phyloP scores from a whole-genome alignment of 352 stramenopile species.

The Blastocystis sp. region DNA sequence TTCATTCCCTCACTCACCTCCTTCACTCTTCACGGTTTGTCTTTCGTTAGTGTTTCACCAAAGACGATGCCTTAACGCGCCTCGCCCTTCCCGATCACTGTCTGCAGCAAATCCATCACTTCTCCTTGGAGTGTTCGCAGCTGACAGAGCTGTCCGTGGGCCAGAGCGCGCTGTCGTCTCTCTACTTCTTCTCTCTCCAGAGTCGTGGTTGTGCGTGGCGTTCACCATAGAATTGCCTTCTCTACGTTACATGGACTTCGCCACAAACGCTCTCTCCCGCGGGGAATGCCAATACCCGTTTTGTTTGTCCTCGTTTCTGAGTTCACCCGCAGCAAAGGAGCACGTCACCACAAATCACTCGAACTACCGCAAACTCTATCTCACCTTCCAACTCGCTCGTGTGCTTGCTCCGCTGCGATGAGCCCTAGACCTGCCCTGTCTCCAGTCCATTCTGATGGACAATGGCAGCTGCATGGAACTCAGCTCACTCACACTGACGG shows the following conservation, averaged over 20 bases:
- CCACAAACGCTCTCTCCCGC: slow-evolving; percentile 15
- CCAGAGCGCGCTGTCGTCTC: neutral
- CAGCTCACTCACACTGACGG: neutral
- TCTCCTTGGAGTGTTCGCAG: neutral
- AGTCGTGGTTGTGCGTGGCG: neutral
- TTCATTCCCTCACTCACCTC: slow-evolving; percentile 36
- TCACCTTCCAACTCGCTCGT: neutral
- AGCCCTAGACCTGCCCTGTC: slow-evolving; percentile 21
- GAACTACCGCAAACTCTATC: slow-evolving; percentile 5
- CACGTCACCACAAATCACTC: neutral
- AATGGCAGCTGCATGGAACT: slow-evolving; percentile 55
- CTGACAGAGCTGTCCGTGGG: neutral
- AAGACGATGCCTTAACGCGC: neutral
- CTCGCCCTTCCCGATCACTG: neutral
- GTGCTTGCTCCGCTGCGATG: too few species aligned
- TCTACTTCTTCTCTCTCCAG: slow-evolving; percentile 8
- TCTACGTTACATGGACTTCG: slow-evolving; percentile 44
- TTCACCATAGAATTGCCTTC: neutral
- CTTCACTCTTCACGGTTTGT: slow-evolving; percentile 12
- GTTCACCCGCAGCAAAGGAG: neutral
- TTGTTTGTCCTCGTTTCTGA: neutral
- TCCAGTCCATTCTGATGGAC: slow-evolving; percentile 38
- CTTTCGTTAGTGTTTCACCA: neutral
- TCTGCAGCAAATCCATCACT: neutral
- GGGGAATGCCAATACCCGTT: slow-evolving; percentile 44